phyloP scores from a whole-genome alignment of 1,284 basidiomycete genomes.

The Marasmius oreades region DNA sequence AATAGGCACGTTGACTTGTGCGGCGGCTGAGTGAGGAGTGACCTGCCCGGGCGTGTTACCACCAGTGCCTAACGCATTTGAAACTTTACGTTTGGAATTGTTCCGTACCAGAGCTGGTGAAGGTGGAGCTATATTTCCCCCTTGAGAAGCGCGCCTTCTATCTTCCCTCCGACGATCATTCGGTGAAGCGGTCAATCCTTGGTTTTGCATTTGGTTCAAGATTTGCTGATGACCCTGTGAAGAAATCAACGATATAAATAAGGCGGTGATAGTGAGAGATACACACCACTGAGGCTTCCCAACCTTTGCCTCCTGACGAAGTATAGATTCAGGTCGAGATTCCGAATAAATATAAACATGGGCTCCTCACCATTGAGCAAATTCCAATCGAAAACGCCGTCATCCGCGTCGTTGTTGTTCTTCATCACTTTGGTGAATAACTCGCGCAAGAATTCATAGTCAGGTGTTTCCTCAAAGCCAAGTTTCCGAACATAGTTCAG shows the following conservation, averaged over 20 bases:
- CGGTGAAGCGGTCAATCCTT: constrained; percentile 38
- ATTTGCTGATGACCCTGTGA: constrained; percentile 56
- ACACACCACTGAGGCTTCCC: constrained; percentile 82
- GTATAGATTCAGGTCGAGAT: neutral
- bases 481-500: constrained; percentile 87
- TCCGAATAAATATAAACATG: constrained; percentile 4
- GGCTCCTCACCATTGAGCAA: constrained; percentile 64
- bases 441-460: constrained; percentile 94
- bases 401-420: constrained; percentile 84
- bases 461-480: constrained; percentile 91
- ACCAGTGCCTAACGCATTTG: constrained; percentile 51
- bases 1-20: constrained; percentile 69
- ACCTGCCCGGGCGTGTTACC: constrained; percentile 45
- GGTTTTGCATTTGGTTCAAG: constrained; percentile 57
- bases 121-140: constrained; percentile 57
- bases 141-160: constrained; percentile 55
- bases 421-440: constrained; percentile 90
- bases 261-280: constrained; percentile 7
- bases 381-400: constrained; percentile 91
- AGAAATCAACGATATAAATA: constrained; percentile 4
- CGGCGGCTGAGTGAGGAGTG: constrained; percentile 67
- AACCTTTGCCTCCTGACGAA: constrained; percentile 80
- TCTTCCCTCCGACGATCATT: constrained; percentile 62
- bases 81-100: constrained; percentile 64
- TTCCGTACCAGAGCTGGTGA: constrained; percentile 74